Evolutionary conservation across 306 rosid species (phyloP), one percentile per base, ranked within the genome.

Genomic region (Mucuna pruriens): DNA sequence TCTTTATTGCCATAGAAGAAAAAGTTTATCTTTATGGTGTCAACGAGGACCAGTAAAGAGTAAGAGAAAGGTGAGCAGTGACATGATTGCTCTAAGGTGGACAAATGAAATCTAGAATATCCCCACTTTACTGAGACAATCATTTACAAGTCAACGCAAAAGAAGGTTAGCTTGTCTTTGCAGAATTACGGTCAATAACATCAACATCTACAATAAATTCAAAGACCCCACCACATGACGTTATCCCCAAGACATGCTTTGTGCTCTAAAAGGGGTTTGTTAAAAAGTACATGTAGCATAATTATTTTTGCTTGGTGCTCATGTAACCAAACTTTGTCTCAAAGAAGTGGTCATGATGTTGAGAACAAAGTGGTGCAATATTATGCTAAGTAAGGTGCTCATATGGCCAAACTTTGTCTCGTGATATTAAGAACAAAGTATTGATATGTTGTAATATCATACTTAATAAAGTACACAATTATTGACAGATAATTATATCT

Each of bases 61-160:
- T 11, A 60, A 38, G n/a, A 58, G 54, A 69, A 38, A 55, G 75
- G 39, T 45, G 69, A 64, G 15, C 4, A n/a, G 25, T n/a, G 71
- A 77, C 82, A 80, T 45, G 74, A 40, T 22, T 66, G 69, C 58
- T 55, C 63, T 73, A 25, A 10, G 75, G 68, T 80, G 71, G 66
- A 76, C 80, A 71, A 60, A 55, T 72, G 68, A 77, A 77, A 77
- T 78, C 69, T 20, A 65, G 68, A 85, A 82, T 82, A 82, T 26
- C 79, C 77, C 78, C 71, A 67, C 88, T 82, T 85, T 82, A 73
- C 65, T 46, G 15, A 11, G 78, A 77, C 78, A 65, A 66, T 78
- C 57, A 82, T 73, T 20, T 48, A 71, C 15, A 61, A 68, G 76
- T 69, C 80, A 70, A 78, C 80, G 26, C 70, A 60, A 68, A 75